Evolutionary conservation across 805 yeast genomes (phyloP), one percentile per base, ranked within the genome.

Genomic region (Alloascoidea hylecoeti): DNA sequence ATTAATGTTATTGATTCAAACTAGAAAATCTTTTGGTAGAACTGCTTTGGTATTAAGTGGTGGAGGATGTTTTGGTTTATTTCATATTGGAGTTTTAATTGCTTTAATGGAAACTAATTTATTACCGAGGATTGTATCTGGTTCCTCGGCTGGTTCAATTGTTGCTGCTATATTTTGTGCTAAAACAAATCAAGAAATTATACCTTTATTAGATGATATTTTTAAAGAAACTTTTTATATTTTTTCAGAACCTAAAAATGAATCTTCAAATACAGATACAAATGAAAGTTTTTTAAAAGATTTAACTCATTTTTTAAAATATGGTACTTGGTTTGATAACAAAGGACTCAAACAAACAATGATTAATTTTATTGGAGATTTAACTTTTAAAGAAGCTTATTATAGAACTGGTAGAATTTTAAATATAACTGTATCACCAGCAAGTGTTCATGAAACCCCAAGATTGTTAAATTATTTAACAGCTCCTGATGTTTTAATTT

Each of bases 1-100:
- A 13, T 60, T 89, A 40, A 82, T 82, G 2, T 82, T 83, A 70
- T 61, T 89, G 27, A 72, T 81, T 32, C 95, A 89, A 52, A 83
- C 96, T 0, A 66, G 96, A 42, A 82, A 82, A 54, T 85, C 88
- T 49, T 83, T 83, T 38, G 99, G 99, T 0, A 67, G 96, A 39
- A 88, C 97, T 0, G 98, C 97, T 0, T 61, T 92, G 18, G 85
- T 94, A n/a, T 66, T 92, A 39, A 79, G 94, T 36, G 99, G 99
- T 1, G 99, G 99, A 2, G 86, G 95, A 2, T 82, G 95, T 3
- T 82, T 89, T 60, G 98, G 97, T 0, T 59, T 89, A 37, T 75
- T 88, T 43, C 97, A 89, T 46, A 81, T 86, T 41, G 99, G 99
- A 1, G 96, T 92, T 0, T 60, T 89, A 35, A 75, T 84, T 3